Conservation (phyloP, 1,284 basidiomycete genomes). For the Puccinia sorghi region DNA sequence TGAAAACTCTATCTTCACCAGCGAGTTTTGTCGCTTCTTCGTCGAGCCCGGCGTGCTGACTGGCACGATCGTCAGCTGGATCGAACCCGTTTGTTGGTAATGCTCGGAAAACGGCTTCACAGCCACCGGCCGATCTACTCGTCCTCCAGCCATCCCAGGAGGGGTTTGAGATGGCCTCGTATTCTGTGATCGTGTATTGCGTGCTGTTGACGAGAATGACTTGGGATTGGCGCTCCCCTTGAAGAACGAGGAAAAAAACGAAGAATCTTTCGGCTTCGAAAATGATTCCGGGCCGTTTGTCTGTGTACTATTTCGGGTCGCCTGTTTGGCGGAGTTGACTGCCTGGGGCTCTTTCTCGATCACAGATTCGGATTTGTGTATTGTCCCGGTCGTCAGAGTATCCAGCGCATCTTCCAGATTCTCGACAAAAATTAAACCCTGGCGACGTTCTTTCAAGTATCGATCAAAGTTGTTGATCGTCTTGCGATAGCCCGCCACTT, state of each 20-base stretch:
- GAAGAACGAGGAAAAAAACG: constrained; percentile 40
- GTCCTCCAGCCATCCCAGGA: background rate
- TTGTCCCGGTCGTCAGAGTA: constrained; percentile 1
- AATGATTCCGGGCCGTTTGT: constrained; percentile 40
- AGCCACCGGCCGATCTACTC: background rate
- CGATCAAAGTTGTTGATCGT: constrained; percentile 77
- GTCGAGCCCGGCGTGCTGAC: constrained; percentile 45
- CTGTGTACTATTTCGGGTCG: background rate
- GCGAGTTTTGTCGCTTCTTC: background rate
- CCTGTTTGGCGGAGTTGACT: background rate
- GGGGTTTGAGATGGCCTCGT: constrained; percentile 58
- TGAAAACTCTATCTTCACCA: constrained; percentile 28
- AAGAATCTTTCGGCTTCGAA: constrained; percentile 35
- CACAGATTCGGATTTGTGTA: constrained; percentile 1
- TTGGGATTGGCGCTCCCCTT: constrained; percentile 12
- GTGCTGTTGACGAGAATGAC: constrained; percentile 60
- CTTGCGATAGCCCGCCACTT: constrained; percentile 75
- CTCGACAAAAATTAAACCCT: constrained; percentile 86
- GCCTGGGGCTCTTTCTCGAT: background rate
- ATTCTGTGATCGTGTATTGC: constrained; percentile 67
- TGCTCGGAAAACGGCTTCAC: constrained; percentile 36
- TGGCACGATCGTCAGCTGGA: constrained; percentile 59
- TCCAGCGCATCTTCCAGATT: constrained; percentile 85
- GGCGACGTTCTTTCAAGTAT: constrained; percentile 78
- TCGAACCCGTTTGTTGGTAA: constrained; percentile 49